These are phyloP conservation scores for Xenosphaeropsis pyriputrescens DNA, from an alignment of 2,329 filamentous ascomycete species.

Conservation along the genomic window DNA sequence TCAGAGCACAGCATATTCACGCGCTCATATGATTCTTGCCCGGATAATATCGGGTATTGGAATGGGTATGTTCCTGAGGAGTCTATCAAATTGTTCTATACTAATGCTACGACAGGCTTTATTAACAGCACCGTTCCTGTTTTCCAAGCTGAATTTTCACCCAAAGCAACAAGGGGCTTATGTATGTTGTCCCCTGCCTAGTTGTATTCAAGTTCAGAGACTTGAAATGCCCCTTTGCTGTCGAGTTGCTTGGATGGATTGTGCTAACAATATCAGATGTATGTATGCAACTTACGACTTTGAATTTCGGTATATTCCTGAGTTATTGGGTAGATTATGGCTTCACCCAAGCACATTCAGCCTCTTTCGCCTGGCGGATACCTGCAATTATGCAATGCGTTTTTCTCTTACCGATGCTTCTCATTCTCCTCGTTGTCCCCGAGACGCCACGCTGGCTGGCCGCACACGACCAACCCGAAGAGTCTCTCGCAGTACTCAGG, in stretches of 20 bases:
- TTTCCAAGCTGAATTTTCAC: slow-evolving; percentile 32
- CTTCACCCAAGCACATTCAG: slow-evolving; percentile 59
- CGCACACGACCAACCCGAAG: slow-evolving; percentile 89
- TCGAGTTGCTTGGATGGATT: too few species aligned
- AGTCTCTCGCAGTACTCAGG: slow-evolving; percentile 89
- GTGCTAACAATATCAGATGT: slow-evolving; percentile 5
- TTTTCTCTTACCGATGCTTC: slow-evolving; percentile 69
- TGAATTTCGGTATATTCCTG: slow-evolving; percentile 49
- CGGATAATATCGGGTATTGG: slow-evolving; percentile 29
- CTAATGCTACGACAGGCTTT: neutral
- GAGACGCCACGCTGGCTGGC: slow-evolving; percentile 93
- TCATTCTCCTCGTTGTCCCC: slow-evolving; percentile 78
- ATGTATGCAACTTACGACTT: slow-evolving; percentile 22
- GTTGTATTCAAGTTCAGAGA: too few species aligned
- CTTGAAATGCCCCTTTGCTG: too few species aligned
- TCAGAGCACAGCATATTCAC: slow-evolving; percentile 21
- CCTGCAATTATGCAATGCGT: slow-evolving; percentile 79
- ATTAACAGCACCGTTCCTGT: slow-evolving; percentile 29
- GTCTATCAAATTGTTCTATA: neutral
- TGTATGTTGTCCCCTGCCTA: neutral
- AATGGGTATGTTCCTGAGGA: slow-evolving; percentile 21
- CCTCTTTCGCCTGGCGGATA: slow-evolving; percentile 77
- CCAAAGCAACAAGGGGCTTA: slow-evolving; percentile 19
- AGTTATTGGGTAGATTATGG: slow-evolving; percentile 98
- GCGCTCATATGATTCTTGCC: slow-evolving; percentile 34